Percentiles rank a stretch among this genome's conserved stretches.
phyloP scores from a whole-genome alignment of 495 filamentous ascomycete species.

The Aspergillus nidulans region DNA sequence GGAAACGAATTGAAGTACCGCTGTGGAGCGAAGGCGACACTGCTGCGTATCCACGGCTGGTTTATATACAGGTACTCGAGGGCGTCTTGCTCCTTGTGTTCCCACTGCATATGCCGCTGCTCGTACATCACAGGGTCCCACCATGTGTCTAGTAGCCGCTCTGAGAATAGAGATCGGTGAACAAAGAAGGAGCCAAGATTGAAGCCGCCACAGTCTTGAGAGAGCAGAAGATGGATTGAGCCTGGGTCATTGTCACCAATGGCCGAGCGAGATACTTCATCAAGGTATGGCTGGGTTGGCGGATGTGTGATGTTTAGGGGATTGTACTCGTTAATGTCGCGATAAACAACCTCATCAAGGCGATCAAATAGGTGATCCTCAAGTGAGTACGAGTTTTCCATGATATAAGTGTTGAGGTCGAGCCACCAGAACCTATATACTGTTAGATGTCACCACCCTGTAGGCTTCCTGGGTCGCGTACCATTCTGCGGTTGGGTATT shows the following conservation, averaged over 20 bases:
- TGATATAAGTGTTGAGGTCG: constrained; percentile 95
- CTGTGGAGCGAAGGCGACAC: constrained; percentile 86
- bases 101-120: constrained; percentile 99
- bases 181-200: constrained; percentile 96
- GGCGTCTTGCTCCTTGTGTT: constrained; percentile 96
- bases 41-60: constrained; percentile 88
- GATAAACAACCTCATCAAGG: constrained; percentile 72
- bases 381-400: constrained; percentile 91
- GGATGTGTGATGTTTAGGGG: constrained; percentile 92
- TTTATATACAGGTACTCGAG: constrained; percentile 86
- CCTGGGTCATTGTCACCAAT: constrained; percentile 66
- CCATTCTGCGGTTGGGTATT: constrained; percentile 96
- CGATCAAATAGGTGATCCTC: constrained; percentile 86
- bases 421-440: constrained; percentile 95
- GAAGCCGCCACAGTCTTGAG: constrained; percentile 95
- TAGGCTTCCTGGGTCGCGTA: constrained; percentile 35
- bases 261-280: constrained; percentile 62
- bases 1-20: constrained; percentile 94
- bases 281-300: constrained; percentile 65
- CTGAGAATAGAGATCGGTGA: constrained; percentile 77
- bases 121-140: constrained; percentile 99
- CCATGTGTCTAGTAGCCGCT: constrained; percentile 92
- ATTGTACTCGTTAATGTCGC: constrained; percentile 95
- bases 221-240: constrained; percentile 82
- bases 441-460: background rate